phyloP scores from a whole-genome alignment of 2,329 filamentous ascomycete species.

The Fusarium succisae region DNA sequence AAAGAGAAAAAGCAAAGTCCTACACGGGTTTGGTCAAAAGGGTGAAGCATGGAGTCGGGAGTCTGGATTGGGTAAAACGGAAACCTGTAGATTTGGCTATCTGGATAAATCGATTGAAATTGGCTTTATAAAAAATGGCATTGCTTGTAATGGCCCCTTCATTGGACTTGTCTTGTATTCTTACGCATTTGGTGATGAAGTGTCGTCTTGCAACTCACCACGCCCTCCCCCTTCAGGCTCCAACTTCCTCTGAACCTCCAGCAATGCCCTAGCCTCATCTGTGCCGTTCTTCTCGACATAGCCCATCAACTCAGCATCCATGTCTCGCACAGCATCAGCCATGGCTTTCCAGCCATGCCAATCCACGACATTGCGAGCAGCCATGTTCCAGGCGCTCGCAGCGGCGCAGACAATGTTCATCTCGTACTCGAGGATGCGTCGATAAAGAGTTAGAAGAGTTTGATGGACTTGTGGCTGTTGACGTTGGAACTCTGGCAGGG shows the following conservation, averaged over 20 bases:
- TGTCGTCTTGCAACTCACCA: neutral
- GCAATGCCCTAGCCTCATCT: slow-evolving; percentile 23
- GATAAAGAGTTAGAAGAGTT: slow-evolving; percentile 43
- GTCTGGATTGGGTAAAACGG: neutral
- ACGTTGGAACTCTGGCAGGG: slow-evolving; percentile 35
- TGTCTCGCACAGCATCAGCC: slow-evolving; percentile 39
- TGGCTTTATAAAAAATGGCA: neutral
- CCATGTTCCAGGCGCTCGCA: slow-evolving; percentile 50
- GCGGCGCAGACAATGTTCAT: slow-evolving; percentile 53
- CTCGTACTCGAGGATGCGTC: slow-evolving; percentile 49
- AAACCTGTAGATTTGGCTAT: slow-evolving; percentile 8
- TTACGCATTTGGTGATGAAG: neutral
- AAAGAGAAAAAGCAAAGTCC: neutral
- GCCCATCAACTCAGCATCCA: slow-evolving; percentile 40
- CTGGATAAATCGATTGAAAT: neutral
- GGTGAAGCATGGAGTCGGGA: neutral
- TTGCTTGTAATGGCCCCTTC: neutral
- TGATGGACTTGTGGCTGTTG: slow-evolving; percentile 36
- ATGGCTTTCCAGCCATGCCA: slow-evolving; percentile 46
- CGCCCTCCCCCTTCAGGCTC: slow-evolving; percentile 25
- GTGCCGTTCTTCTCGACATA: slow-evolving; percentile 37
- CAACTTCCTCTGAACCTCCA: slow-evolving; percentile 24
- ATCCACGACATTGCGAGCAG: slow-evolving; percentile 49
- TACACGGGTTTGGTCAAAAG: neutral
- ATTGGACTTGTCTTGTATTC: neutral